These are phyloP conservation scores for Colletotrichum graminicola DNA, from an alignment of 2,329 filamentous ascomycete genomes.

Conservation along the genomic window DNA sequence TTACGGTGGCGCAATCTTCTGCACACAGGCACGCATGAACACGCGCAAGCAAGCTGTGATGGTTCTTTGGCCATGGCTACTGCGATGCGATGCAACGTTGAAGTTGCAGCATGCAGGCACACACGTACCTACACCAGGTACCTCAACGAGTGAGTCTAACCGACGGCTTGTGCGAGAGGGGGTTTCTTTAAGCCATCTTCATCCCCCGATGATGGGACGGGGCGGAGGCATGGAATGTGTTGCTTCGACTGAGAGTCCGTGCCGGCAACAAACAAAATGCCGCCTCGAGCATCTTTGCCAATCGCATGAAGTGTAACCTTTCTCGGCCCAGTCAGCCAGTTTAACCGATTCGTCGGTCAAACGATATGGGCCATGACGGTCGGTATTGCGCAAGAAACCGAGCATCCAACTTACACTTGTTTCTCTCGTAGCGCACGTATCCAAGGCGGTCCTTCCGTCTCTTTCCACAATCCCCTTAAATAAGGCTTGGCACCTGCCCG, in stretches of 20 bases:
- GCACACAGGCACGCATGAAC: background rate
- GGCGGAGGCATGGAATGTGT: background rate
- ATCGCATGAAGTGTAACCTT: conserved; percentile 2
- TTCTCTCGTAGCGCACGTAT: conserved; percentile 6
- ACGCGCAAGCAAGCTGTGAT: background rate
- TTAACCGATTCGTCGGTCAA: background rate
- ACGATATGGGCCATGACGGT: background rate
- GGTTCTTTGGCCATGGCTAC: background rate
- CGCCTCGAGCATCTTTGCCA: too few species aligned
- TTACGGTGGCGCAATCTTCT: conserved; percentile 7
- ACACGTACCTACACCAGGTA: background rate
- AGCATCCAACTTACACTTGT: conserved; percentile 2
- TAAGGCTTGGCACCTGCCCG: conserved; percentile 40
- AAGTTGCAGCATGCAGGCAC: conserved; percentile 25
- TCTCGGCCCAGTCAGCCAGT: background rate
- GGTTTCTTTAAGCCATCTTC: background rate
- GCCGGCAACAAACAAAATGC: too few species aligned
- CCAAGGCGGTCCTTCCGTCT: too few species aligned
- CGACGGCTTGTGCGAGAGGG: background rate
- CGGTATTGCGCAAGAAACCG: background rate
- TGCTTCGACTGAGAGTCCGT: background rate
- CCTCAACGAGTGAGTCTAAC: background rate
- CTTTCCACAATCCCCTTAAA: conserved; percentile 22
- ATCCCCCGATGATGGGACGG: background rate
- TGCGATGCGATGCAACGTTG: conserved; percentile 20